phyloP scores from a whole-genome alignment of 495 filamentous ascomycete genomes.

The Lophium mytilinum region DNA sequence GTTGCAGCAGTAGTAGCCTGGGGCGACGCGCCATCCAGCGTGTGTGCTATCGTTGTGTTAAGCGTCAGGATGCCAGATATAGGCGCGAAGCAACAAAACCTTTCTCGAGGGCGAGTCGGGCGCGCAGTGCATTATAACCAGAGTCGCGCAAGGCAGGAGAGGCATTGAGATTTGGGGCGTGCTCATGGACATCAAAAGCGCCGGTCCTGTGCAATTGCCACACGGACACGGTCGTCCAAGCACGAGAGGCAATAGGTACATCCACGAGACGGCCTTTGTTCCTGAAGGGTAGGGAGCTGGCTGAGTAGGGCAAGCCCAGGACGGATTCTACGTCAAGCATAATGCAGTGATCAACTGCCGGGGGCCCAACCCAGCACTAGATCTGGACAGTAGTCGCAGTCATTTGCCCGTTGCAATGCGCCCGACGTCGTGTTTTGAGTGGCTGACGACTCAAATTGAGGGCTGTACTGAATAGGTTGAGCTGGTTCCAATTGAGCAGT shows the following conservation, averaged over 20 bases:
- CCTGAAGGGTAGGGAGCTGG: constrained; percentile 30
- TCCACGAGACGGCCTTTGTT: constrained; percentile 32
- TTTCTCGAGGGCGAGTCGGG: constrained; percentile 15
- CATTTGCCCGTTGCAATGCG: constrained; percentile 26
- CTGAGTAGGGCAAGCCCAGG: constrained; percentile 30
- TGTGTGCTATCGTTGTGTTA: constrained; percentile 22
- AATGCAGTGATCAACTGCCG: constrained; percentile 32
- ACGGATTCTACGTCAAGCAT: constrained; percentile 32
- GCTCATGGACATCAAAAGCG: constrained; percentile 20
- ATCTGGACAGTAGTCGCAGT: constrained; percentile 26
- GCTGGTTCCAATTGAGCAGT: constrained; percentile 16
- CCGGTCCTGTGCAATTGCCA: constrained; percentile 30
- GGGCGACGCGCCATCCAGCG: constrained; percentile 27
- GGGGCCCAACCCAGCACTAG: constrained; percentile 23
- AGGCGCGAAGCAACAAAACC: constrained; percentile 25
- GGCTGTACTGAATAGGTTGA: constrained; percentile 14
- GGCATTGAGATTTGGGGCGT: constrained; percentile 25
- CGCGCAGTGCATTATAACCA: constrained; percentile 28
- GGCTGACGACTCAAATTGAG: constrained; percentile 27
- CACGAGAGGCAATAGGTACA: constrained; percentile 19
- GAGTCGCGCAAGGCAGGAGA: constrained; percentile 24
- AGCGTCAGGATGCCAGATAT: constrained; percentile 21
- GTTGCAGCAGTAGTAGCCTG: constrained; percentile 24
- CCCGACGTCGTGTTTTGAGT: constrained; percentile 25
- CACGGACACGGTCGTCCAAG: constrained; percentile 27